These are phyloP conservation scores for Russula brevipes DNA, from an alignment of 768 basidiomycete species.

Conservation along the genomic window DNA sequence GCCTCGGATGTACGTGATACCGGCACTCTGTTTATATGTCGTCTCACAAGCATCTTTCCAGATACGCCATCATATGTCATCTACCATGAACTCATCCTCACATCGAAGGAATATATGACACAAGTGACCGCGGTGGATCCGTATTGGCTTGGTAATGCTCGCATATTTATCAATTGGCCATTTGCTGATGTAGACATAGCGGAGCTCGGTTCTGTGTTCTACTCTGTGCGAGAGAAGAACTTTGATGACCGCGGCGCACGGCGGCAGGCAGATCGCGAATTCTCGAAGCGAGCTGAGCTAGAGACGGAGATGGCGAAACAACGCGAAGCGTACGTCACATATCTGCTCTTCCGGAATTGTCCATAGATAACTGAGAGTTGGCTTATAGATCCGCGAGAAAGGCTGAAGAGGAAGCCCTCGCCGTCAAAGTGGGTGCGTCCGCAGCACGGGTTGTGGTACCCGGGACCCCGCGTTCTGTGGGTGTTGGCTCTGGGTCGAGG, in stretches of 20 bases:
- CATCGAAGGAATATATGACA: constrained; percentile 98
- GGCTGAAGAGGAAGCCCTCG: constrained; percentile 54
- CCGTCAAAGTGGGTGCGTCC: constrained; percentile 50
- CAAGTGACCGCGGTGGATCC: constrained; percentile 98
- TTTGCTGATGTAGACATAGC: constrained; percentile 42
- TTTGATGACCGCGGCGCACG: constrained; percentile 84
- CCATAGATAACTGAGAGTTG: neutral
- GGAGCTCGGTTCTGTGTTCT: constrained; percentile 93
- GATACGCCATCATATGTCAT: constrained; percentile 96
- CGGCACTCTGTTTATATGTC: neutral
- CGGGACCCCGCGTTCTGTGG: constrained; percentile 71
- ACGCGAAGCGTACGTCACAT: constrained; percentile 56
- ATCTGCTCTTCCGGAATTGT: neutral
- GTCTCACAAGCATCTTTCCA: constrained; percentile 30
- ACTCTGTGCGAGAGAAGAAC: constrained; percentile 96
- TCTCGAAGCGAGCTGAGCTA: constrained; percentile 84
- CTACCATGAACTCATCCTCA: constrained; percentile 93
- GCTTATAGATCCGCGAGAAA: constrained; percentile 53
- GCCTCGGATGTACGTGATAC: constrained; percentile 74
- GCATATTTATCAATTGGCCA: neutral
- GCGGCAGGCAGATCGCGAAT: constrained; percentile 79
- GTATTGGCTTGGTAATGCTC: constrained; percentile 80
- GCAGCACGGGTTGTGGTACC: constrained; percentile 67
- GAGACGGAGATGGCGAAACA: constrained; percentile 88
- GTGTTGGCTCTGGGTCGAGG: constrained; percentile 57